Evolutionary conservation across 2,329 filamentous ascomycete species (phyloP).

Genomic region (Massarina eburnea): DNA sequence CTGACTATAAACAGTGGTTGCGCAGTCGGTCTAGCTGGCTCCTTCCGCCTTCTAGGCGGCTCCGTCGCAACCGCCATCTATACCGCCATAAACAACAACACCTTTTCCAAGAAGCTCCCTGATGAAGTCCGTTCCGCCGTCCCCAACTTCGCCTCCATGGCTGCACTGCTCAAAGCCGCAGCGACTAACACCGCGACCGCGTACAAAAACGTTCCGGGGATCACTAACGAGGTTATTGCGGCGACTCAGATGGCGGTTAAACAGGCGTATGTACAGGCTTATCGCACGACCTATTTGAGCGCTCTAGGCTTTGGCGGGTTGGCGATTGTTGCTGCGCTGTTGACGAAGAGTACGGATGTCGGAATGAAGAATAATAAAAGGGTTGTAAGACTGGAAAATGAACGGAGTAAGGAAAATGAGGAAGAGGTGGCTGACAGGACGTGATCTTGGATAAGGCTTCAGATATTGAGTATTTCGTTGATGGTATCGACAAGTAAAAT

Average conservation of each 20-base stretch:
- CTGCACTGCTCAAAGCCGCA: constrained; percentile 6
- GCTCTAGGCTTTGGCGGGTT: no score
- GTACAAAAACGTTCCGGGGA: constrained; percentile 9
- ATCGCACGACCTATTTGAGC: constrained; percentile 8
- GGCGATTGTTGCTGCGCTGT: no score
- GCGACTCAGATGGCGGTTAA: constrained; percentile 11
- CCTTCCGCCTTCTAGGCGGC: constrained; percentile 10
- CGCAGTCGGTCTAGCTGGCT: no score
- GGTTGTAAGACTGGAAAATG: no score
- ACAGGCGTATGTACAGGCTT: constrained; percentile 10
- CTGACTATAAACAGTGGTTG: no score
- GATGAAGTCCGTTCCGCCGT: constrained; percentile 3
- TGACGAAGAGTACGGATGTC: no score
- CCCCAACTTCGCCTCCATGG: constrained; percentile 6
- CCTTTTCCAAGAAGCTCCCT: constrained; percentile 3
- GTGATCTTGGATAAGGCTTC: no score
- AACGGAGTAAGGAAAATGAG: no score
- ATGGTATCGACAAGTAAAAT: no score
- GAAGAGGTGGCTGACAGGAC: no score
- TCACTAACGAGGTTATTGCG: constrained; percentile 4
- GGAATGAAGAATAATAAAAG: no score
- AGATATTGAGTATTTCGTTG: no score
- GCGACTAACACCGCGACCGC: constrained; percentile 8
- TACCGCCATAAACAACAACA: constrained; percentile 10
- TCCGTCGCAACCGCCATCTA: constrained; percentile 11